Evolutionary conservation across 345 rosid genomes (phyloP).

Genomic region (Kandelia obovata): DNA sequence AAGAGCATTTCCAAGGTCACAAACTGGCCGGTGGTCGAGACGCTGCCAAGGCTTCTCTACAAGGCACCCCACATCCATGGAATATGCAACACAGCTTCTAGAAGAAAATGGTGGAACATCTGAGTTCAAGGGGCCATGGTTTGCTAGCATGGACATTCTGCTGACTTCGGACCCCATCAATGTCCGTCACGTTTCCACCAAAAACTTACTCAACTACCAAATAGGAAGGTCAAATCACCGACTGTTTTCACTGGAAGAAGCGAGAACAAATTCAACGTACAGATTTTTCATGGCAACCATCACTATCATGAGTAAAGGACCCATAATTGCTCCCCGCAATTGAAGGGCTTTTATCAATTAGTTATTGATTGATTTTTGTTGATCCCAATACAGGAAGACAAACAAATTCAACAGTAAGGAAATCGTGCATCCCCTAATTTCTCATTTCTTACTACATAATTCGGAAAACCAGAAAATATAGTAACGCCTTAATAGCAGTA

Average conservation of each 20-base stretch:
- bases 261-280: neutral
- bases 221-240: no score
- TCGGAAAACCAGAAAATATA: neutral
- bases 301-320: slow-evolving; percentile 6
- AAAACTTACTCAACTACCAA: slow-evolving; percentile 12
- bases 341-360: no score
- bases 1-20: neutral
- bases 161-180: slow-evolving; percentile 20
- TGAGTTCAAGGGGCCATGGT: slow-evolving; percentile 21
- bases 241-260: no score
- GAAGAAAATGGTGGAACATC: slow-evolving; percentile 4
- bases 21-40: slow-evolving; percentile 18
- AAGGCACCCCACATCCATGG: neutral
- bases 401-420: no score
- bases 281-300: slow-evolving; percentile 3
- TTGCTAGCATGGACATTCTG: slow-evolving; percentile 12
- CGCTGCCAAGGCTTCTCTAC: slow-evolving; percentile 8
- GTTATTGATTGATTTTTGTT: no score
- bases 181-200: slow-evolving; percentile 12
- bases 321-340: slow-evolving; percentile 12
- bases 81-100: slow-evolving; percentile 1
- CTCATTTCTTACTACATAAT: no score
- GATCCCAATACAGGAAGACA: no score
- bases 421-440: no score
- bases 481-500: neutral